Evolutionary conservation across 1,284 basidiomycete species (phyloP).

Genomic region (Tylopilus sp.): DNA sequence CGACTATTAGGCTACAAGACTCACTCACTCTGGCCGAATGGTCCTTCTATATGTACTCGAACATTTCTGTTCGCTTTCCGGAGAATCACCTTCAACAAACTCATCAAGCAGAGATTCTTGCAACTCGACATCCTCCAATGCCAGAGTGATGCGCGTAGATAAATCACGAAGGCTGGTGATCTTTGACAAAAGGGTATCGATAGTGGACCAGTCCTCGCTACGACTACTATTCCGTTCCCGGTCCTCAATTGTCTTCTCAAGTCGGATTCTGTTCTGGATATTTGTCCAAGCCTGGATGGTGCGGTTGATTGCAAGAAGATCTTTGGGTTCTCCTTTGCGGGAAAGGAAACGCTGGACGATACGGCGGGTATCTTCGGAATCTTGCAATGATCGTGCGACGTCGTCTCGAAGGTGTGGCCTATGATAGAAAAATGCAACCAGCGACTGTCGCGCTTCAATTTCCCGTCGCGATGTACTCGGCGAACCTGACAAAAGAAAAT

Average conservation of each 20-base stretch:
- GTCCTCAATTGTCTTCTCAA: constrained; percentile 54
- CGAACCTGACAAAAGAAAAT: constrained; percentile 50
- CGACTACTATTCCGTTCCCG: constrained; percentile 34
- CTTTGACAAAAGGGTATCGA: constrained; percentile 53
- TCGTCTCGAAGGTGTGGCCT: constrained; percentile 67
- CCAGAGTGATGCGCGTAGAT: constrained; percentile 53
- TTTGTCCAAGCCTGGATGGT: constrained; percentile 57
- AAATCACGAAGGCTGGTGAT: constrained; percentile 56
- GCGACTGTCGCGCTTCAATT: constrained; percentile 70
- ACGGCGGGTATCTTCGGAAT: constrained; percentile 69
- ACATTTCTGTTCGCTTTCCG: constrained; percentile 19
- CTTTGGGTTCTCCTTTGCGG: constrained; percentile 61
- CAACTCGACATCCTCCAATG: constrained; percentile 42
- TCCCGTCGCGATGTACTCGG: constrained; percentile 74
- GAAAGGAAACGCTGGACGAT: constrained; percentile 77
- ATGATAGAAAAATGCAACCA: constrained; percentile 73
- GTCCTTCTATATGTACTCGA: constrained; percentile 43
- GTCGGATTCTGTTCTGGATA: constrained; percentile 45
- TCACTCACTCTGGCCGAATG: constrained; percentile 64
- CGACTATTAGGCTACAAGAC: not conserved
- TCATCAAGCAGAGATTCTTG: constrained; percentile 17
- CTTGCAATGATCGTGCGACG: constrained; percentile 53
- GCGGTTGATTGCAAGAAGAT: constrained; percentile 59
- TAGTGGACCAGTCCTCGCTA: constrained; percentile 47
- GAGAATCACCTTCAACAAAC: constrained; percentile 26